Conservation (phyloP, 306 rosid genomes). For the Medicago ruthenica region DNA sequence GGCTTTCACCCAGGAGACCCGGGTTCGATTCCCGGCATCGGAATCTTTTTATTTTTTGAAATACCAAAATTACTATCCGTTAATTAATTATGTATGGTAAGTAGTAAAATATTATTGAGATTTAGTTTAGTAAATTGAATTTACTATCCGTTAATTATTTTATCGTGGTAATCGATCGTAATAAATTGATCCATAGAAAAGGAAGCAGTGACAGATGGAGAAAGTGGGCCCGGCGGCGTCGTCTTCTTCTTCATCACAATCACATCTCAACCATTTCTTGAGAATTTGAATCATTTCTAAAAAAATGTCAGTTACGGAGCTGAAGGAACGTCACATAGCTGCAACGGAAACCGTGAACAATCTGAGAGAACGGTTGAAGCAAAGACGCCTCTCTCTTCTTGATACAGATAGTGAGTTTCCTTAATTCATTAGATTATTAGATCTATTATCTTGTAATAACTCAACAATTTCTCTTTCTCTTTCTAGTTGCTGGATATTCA, state of each 20-base stretch:
- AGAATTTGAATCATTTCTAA: conserved; percentile 21
- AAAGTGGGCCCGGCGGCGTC: conserved; percentile 40
- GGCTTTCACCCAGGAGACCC: conserved; percentile 99
- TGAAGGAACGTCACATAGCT: conserved; percentile 83
- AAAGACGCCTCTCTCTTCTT: conserved; percentile 77
- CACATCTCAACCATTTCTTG: background rate
- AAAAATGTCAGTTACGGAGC: conserved; percentile 85
- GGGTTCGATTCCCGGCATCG: conserved; percentile 99
- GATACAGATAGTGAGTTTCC: conserved; percentile 71
- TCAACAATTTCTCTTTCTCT: background rate
- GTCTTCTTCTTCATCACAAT: background rate
- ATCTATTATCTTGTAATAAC: conserved; percentile 34
- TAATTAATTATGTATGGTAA: no score
- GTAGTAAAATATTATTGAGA: no score
- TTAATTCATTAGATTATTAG: conserved; percentile 54
- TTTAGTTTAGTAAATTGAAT: no score
- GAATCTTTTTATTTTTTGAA: conserved; percentile 27
- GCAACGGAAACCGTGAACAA: conserved; percentile 81
- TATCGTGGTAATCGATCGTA: no score
- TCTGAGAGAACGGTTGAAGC: conserved; percentile 74
- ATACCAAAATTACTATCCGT: no score
- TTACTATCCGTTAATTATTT: no score
- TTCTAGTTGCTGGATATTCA: conserved; percentile 69
- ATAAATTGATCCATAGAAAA: no score
- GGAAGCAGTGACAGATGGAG: conserved; percentile 2